Evolutionary conservation across 2,329 filamentous ascomycete genomes (phyloP).

Genomic region (Fusarium graminum): DNA sequence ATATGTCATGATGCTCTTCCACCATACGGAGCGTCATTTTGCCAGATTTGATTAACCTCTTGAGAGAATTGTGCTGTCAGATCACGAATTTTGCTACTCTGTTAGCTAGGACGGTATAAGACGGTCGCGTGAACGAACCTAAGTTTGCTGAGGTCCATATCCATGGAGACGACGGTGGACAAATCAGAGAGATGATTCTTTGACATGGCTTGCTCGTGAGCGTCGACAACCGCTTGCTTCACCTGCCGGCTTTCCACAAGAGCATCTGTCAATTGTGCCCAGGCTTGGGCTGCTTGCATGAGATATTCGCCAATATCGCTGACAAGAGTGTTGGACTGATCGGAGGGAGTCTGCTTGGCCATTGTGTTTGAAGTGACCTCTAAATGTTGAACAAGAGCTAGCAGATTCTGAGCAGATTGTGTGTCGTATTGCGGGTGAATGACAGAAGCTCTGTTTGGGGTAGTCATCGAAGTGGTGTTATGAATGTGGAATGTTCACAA

Average conservation of each 20-base stretch:
- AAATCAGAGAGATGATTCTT: conserved; percentile 50
- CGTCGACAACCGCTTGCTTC: conserved; percentile 46
- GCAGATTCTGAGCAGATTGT: conserved; percentile 27
- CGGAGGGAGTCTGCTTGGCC: conserved; percentile 28
- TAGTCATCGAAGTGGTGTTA: conserved; percentile 18
- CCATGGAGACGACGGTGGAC: conserved; percentile 49
- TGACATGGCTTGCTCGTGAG: conserved; percentile 48
- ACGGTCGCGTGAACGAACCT: conserved; percentile 10
- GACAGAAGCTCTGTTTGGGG: conserved; percentile 19
- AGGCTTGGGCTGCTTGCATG: conserved; percentile 50
- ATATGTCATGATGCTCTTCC: conserved; percentile 10
- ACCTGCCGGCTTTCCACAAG: conserved; percentile 52
- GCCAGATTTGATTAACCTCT: conserved; percentile 38
- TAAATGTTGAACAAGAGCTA: conserved; percentile 29
- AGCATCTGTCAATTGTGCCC: conserved; percentile 52
- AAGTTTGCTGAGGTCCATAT: conserved; percentile 47
- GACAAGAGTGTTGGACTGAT: conserved; percentile 46
- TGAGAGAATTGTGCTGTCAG: conserved; percentile 40
- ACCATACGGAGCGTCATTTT: conserved; percentile 9
- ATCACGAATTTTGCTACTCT: conserved; percentile 37
- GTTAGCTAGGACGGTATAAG: background rate
- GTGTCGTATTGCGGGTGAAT: conserved; percentile 25
- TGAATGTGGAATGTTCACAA: background rate
- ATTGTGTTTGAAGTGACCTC: conserved; percentile 25
- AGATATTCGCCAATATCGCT: conserved; percentile 55